Conservation (phyloP, 2,329 filamentous ascomycete species). For the Lizonia empirigonia region DNA sequence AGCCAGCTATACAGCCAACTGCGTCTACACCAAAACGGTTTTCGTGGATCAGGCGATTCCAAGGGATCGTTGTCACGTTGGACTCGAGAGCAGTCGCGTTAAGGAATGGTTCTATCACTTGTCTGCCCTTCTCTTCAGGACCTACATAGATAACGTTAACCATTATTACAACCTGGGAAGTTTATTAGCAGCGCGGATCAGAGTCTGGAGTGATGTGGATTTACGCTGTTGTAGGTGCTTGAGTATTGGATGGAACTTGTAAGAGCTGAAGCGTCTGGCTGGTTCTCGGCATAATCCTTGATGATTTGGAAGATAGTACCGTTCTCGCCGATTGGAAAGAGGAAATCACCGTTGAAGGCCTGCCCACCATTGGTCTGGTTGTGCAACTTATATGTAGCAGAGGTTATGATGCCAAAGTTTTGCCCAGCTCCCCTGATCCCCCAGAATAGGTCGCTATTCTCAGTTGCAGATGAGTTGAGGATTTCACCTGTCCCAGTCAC, state of each 20-base stretch:
- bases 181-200: not conserved
- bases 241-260: not conserved
- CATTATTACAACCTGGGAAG: not conserved
- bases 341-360: not conserved
- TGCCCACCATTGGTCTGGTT: slow-evolving; percentile 26
- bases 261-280: not conserved
- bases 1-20: not conserved
- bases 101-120: not conserved
- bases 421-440: slow-evolving; percentile 43
- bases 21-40: not conserved
- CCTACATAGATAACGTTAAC: not conserved
- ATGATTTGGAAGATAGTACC: not conserved
- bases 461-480: slow-evolving; percentile 31
- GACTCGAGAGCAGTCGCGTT: not conserved
- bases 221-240: not conserved
- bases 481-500: slow-evolving; percentile 39
- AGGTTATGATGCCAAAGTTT: slow-evolving; percentile 44
- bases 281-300: not conserved
- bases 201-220: not conserved
- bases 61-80: not conserved
- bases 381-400: slow-evolving; percentile 8
- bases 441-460: slow-evolving; percentile 48
- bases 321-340: not conserved
- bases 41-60: not conserved
- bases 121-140: not conserved